Percentiles rank a stretch among this genome's conserved stretches.
Conservation (phyloP, 2,329 filamentous ascomycete species). For the Emmonsia crescens region DNA sequence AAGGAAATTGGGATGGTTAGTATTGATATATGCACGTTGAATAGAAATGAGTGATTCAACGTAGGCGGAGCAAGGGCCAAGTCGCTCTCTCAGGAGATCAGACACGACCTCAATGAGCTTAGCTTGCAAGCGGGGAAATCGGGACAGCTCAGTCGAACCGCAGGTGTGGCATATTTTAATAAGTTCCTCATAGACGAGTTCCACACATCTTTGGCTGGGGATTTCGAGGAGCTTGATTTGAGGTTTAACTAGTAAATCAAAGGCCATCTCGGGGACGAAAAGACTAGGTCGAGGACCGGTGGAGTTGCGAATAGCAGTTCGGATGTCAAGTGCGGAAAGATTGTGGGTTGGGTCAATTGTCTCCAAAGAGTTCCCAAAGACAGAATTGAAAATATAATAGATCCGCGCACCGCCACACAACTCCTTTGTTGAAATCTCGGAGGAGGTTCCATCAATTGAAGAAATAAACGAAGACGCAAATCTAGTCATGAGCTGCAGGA, state of each 20-base stretch:
- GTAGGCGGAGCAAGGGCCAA: constrained; percentile 80
- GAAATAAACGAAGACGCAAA: constrained; percentile 97
- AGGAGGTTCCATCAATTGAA: constrained; percentile 96
- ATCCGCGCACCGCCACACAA: constrained; percentile 89
- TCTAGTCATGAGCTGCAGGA: constrained; percentile 93
- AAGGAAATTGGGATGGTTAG: constrained; percentile 96
- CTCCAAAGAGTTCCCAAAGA: constrained; percentile 93
- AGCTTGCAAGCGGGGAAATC: constrained; percentile 85
- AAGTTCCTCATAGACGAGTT: constrained; percentile 94
- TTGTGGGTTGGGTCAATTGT: constrained; percentile 94
- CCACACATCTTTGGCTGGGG: constrained; percentile 90
- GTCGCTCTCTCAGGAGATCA: constrained; percentile 79
- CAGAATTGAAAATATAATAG: constrained; percentile 98
- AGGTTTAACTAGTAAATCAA: constrained; percentile 93
- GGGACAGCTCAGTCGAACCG: constrained; percentile 82
- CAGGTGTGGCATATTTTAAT: constrained; percentile 99
- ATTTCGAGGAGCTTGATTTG: constrained; percentile 96
- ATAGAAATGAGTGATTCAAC: constrained; percentile 96
- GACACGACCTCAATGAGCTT: constrained; percentile 98
- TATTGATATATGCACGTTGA: constrained; percentile 97
- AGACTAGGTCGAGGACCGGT: constrained; percentile 90
- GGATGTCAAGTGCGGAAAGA: constrained; percentile 84
- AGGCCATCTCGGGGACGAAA: constrained; percentile 95
- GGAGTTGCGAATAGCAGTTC: constrained; percentile 95
- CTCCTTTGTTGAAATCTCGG: constrained; percentile 97